A percentile compares a stretch with the other conserved stretches of the same genome.
These are phyloP conservation scores for Akanthomyces dipterigenus DNA, from an alignment of 2,329 filamentous ascomycete genomes.

Conservation along the genomic window DNA sequence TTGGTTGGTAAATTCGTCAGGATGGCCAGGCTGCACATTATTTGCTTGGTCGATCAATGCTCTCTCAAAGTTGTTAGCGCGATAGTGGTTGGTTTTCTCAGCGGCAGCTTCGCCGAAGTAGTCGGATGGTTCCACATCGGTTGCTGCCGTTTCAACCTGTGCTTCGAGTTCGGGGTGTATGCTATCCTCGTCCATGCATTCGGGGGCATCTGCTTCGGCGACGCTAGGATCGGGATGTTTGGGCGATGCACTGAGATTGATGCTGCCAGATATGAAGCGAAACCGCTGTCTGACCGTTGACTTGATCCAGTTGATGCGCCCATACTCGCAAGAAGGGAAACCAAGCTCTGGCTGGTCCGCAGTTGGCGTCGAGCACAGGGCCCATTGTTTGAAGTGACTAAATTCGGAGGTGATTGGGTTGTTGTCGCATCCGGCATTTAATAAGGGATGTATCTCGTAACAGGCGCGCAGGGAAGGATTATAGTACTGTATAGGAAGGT, in stretches of 20 bases:
- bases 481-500: conserved; percentile 57
- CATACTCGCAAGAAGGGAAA: conserved; percentile 52
- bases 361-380: conserved; percentile 47
- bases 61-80: conserved; percentile 1
- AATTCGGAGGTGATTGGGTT: conserved; percentile 42
- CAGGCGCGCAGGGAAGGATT: conserved; percentile 60
- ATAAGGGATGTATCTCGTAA: conserved; percentile 46
- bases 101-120: conserved; percentile 35
- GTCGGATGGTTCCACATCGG: conserved; percentile 27
- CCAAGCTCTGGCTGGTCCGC: conserved; percentile 46
- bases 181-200: background rate
- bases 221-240: conserved; percentile 30
- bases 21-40: conserved; percentile 22
- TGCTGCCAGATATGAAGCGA: conserved; percentile 58
- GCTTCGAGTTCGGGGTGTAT: background rate
- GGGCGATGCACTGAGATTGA: conserved; percentile 23
- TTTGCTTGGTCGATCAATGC: background rate
- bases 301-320: conserved; percentile 61
- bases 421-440: conserved; percentile 44
- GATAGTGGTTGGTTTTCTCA: conserved; percentile 17
- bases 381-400: conserved; percentile 63
- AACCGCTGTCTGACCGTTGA: conserved; percentile 63
- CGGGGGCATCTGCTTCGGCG: conserved; percentile 19
- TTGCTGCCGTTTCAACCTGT: conserved; percentile 16
- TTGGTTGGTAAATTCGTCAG: conserved; percentile 36